Evolutionary conservation across 1,284 basidiomycete genomes (phyloP).

Genomic region (Apiotrichum gracile): DNA sequence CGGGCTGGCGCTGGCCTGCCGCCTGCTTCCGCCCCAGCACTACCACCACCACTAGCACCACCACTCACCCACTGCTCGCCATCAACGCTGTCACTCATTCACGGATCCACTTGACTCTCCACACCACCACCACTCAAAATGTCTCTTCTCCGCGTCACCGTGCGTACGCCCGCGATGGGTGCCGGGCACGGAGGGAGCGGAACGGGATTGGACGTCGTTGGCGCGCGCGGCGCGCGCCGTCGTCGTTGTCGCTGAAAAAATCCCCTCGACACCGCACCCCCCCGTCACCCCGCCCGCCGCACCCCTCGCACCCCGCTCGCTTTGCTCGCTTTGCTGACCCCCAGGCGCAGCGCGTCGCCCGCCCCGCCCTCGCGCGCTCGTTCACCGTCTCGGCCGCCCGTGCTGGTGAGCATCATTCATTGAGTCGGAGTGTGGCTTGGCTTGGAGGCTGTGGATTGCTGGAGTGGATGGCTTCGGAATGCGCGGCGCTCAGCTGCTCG

Average conservation of each 20-base stretch:
- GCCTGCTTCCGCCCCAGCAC: too few species aligned
- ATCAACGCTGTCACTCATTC: background rate
- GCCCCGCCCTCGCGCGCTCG: conserved; percentile 40
- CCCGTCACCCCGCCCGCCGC: background rate
- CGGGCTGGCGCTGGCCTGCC: background rate
- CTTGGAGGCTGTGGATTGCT: background rate
- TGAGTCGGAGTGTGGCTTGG: too few species aligned
- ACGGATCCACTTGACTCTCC: background rate
- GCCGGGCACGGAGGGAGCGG: too few species aligned
- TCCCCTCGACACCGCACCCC: too few species aligned
- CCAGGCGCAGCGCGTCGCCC: conserved; percentile 33
- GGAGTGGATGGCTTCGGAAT: background rate
- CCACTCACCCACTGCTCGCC: too few species aligned
- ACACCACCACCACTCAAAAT: conserved; percentile 24
- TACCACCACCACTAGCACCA: too few species aligned
- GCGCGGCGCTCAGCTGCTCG: too few species aligned
- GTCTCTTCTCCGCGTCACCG: conserved; percentile 41
- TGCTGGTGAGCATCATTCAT: conserved; percentile 54
- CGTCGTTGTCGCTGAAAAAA: too few species aligned
- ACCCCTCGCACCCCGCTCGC: background rate
- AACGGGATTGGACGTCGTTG: too few species aligned
- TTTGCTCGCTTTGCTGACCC: background rate
- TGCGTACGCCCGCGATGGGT: too few species aligned
- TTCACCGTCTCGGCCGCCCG: conserved; percentile 63
- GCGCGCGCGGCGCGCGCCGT: too few species aligned